Evolutionary conservation across 2,329 filamentous ascomycete genomes (phyloP).

Genomic region (Cyphellophora attinorum): DNA sequence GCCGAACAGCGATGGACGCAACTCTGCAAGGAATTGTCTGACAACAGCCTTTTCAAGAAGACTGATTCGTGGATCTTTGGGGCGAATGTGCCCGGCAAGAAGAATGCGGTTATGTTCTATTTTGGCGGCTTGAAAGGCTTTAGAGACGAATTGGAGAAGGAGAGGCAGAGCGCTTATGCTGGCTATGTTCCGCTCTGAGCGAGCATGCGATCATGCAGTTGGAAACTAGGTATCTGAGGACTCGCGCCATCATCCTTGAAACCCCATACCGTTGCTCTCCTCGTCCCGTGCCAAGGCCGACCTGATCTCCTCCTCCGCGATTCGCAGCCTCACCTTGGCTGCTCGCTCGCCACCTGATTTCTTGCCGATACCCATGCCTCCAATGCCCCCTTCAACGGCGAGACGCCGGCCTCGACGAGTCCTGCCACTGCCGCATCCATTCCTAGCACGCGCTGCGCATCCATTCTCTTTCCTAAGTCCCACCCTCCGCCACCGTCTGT

Average conservation of each 20-base stretch:
- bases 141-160: conserved; percentile 6
- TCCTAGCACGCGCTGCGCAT: conserved; percentile 41
- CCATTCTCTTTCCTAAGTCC: conserved; percentile 22
- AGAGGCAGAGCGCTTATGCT: conserved; percentile 2
- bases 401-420: conserved; percentile 75
- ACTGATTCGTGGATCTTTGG: conserved; percentile 45
- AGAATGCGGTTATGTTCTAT: conserved; percentile 11
- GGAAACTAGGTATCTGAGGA: too few species aligned
- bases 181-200: not conserved
- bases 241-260: conserved; percentile 25
- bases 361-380: conserved; percentile 55
- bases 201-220: too few species aligned
- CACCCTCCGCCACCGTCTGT: conserved; percentile 12
- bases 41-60: conserved; percentile 39
- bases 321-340: conserved; percentile 73
- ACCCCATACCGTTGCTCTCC: conserved; percentile 71
- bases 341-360: too few species aligned
- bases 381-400: conserved; percentile 75
- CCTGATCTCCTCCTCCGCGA: conserved; percentile 85
- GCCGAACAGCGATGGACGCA: conserved; percentile 41
- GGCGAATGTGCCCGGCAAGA: conserved; percentile 44
- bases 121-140: conserved; percentile 13
- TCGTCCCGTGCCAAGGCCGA: conserved; percentile 80
- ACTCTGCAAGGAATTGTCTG: conserved; percentile 25
- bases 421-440: conserved; percentile 69